These are phyloP conservation scores for Debaryomyces tyrocola DNA, from an alignment of 805 yeast genomes.

Conservation along the genomic window DNA sequence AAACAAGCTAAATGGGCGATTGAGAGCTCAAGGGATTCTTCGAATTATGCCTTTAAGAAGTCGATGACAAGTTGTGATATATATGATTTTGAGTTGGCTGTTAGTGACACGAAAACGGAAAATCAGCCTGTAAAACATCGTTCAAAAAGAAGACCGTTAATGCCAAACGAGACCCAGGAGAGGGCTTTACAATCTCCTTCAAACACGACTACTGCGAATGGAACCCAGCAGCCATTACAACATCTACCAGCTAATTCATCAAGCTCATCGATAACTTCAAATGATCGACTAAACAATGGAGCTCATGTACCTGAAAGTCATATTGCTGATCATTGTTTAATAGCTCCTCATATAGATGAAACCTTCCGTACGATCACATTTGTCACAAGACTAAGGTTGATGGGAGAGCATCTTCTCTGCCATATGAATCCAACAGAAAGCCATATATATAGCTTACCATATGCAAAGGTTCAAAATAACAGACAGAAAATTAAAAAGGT, in stretches of 20 bases:
- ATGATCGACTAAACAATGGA: background rate
- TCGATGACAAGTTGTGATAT: constrained; percentile 9
- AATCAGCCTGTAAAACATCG: constrained; percentile 32
- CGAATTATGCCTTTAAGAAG: constrained; percentile 34
- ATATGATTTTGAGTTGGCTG: constrained; percentile 28
- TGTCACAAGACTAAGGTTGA: constrained; percentile 20
- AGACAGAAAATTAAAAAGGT: constrained; percentile 16
- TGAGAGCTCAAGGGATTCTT: constrained; percentile 30
- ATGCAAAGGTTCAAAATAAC: constrained; percentile 9
- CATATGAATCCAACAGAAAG: constrained; percentile 20
- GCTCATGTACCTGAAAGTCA: background rate
- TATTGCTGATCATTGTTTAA: background rate
- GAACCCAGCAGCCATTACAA: background rate
- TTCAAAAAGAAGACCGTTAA: constrained; percentile 29
- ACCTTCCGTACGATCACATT: constrained; percentile 24
- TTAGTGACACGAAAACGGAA: constrained; percentile 33
- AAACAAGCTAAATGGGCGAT: constrained; percentile 31
- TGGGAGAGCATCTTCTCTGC: constrained; percentile 22
- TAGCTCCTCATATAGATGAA: constrained; percentile 22
- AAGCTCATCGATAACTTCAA: constrained; percentile 1
- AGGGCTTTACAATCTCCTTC: constrained; percentile 12
- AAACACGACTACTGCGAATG: background rate
- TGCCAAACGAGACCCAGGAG: constrained; percentile 38
- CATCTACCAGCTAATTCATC: constrained; percentile 2
- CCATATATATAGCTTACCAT: constrained; percentile 24